Evolutionary conservation across 768 basidiomycete genomes (phyloP).

Genomic region (Lactarius indigo): DNA sequence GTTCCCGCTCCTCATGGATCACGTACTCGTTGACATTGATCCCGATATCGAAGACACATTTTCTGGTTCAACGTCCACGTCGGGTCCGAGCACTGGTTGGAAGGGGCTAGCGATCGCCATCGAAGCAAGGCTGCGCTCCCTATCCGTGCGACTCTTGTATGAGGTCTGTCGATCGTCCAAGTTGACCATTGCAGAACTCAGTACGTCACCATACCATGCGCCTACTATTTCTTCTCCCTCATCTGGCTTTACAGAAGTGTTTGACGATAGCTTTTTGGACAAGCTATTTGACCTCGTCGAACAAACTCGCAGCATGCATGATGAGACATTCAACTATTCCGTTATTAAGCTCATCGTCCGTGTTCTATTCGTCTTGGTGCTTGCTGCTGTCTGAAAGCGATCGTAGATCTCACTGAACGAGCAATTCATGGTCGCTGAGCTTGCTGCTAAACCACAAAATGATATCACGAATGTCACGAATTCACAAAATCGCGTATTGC

Average conservation of each 20-base stretch:
- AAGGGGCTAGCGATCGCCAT: conserved; percentile 56
- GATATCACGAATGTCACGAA: conserved; percentile 26
- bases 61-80: conserved; percentile 38
- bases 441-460: conserved; percentile 33
- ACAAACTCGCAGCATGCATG: conserved; percentile 79
- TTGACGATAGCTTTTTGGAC: conserved; percentile 81
- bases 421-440: conserved; percentile 93
- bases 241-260: conserved; percentile 51
- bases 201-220: conserved; percentile 42
- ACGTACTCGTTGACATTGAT: conserved; percentile 79
- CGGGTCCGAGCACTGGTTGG: conserved; percentile 26
- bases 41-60: conserved; percentile 56
- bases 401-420: conserved; percentile 87
- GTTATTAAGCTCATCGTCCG: conserved; percentile 91
- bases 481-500: conserved; percentile 69
- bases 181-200: conserved; percentile 69
- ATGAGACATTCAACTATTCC: conserved; percentile 93
- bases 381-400: conserved; percentile 15
- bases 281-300: conserved; percentile 92
- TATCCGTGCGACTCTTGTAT: conserved; percentile 76
- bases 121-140: conserved; percentile 73
- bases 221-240: neutral
- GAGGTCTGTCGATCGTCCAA: conserved; percentile 93
- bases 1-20: conserved; percentile 80
- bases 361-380: conserved; percentile 11